phyloP scores from a whole-genome alignment of 768 basidiomycete genomes.

The Trametes punicea region DNA sequence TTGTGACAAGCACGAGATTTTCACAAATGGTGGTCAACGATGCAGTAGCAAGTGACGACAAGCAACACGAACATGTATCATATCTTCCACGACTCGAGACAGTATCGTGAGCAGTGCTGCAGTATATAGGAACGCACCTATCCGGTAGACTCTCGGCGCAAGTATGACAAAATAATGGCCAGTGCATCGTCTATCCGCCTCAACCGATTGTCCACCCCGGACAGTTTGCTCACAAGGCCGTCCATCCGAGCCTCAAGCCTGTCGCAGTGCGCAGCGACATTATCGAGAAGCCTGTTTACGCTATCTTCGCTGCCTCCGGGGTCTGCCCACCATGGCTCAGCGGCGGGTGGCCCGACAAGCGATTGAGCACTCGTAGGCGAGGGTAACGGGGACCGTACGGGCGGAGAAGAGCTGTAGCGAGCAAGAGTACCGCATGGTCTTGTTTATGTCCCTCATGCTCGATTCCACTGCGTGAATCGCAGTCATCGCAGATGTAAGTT shows the following conservation, averaged over 20 bases:
- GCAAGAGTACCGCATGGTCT: neutral
- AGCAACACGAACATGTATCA: no score
- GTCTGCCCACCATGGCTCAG: neutral
- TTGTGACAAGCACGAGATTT: no score
- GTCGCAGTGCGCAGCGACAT: neutral
- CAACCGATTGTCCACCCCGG: neutral
- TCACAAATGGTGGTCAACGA: no score
- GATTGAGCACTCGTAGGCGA: no score
- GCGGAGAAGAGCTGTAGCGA: no score
- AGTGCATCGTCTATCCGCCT: slow-evolving; percentile 1
- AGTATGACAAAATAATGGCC: neutral
- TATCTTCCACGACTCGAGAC: no score
- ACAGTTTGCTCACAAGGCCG: neutral
- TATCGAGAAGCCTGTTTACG: neutral
- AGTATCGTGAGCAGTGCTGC: no score
- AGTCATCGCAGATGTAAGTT: neutral
- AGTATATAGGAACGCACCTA: neutral
- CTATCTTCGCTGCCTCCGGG: neutral
- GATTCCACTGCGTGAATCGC: neutral
- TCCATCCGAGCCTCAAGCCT: slow-evolving; percentile 1
- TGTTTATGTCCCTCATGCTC: neutral
- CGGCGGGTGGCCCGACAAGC: neutral
- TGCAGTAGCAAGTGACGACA: no score
- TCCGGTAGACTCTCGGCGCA: neutral
- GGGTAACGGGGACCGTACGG: no score